Evolutionary conservation across 2,329 filamentous ascomycete species (phyloP), one percentile per base, ranked within the genome.

Genomic region (Alternaria gaisen): DNA sequence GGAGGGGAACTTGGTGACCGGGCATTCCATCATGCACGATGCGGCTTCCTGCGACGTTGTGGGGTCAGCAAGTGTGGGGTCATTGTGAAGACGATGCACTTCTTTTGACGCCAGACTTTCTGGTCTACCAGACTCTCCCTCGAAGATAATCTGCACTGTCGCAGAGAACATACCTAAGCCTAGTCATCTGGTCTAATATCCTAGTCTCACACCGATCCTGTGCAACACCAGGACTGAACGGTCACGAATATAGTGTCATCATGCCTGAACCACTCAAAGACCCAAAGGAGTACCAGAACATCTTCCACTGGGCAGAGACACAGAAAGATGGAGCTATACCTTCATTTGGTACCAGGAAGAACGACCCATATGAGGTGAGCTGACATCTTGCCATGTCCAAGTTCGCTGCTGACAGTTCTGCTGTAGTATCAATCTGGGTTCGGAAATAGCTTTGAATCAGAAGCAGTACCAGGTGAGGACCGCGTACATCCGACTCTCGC

Each of bases 231-330:
- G 22, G n/a, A 36, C 30, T 53, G 36, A 55, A 41, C 20, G 30
- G 40, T 18, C 42, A 54, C 44, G 34, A 28, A 46, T 12, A 53
- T 28, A 9, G 42, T 40, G 9, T 32, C 56, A 71, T 40, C 26
- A 76, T 76, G 72, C 64, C 72, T 40, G 52, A 70, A 18, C 56
- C 63, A 30, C 54, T 72, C 63, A 56, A 77, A 69, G 61, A 80
- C 66, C 74, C 81, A 56, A 65, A 78, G 53, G 66, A 77, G 51
- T 78, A 77, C 52, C 76, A 78, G 59, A 69, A 75, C 18, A 78
- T 77, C 48, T 79, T 79, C 64, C 77, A 78, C 69, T 88, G 86
- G 86, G 86, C 85, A 0, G 85, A 86, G 69, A 87, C 85, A n/a
- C 86, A 88, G 65, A 82, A 87, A 68, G 81, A 87, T 70, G 86